Conservation (phyloP, 78 protist genomes). For the Dictyostelium purpureum region DNA sequence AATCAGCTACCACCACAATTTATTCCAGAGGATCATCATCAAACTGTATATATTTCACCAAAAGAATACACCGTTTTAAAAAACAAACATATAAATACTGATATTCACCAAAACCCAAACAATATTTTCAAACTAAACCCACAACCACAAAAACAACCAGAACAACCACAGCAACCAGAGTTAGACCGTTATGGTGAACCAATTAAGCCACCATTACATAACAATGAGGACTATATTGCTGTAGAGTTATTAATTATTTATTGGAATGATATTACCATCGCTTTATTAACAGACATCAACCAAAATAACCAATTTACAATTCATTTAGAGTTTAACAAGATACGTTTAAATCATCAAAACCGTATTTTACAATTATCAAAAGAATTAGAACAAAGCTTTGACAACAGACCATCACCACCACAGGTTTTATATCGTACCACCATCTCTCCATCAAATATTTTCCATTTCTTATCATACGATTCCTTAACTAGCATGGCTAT, state of each 20-base stretch:
- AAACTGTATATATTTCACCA: constrained; percentile 21
- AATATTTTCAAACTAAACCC: neutral
- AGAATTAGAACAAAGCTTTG: neutral
- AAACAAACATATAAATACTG: constrained; percentile 5
- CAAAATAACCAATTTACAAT: neutral
- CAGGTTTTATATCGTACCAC: neutral
- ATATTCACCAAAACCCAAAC: neutral
- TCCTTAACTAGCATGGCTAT: constrained; percentile 18
- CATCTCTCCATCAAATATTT: constrained; percentile 31
- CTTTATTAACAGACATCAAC: neutral
- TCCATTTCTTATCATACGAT: constrained; percentile 32
- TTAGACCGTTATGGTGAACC: neutral
- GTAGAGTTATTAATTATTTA: constrained; percentile 8
- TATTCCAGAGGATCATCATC: neutral
- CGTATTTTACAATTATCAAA: constrained; percentile 1
- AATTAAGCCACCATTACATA: neutral
- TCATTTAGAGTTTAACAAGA: constrained; percentile 50
- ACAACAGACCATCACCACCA: constrained; percentile 20
- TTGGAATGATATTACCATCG: constrained; percentile 19
- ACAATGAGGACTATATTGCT: neutral
- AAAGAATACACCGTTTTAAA: constrained; percentile 3
- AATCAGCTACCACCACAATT: neutral
- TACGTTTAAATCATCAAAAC: constrained; percentile 8
- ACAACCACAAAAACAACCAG: neutral
- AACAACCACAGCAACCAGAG: neutral